Evolutionary conservation across 768 basidiomycete genomes (phyloP).

Genomic region (Kwoniella sp.): DNA sequence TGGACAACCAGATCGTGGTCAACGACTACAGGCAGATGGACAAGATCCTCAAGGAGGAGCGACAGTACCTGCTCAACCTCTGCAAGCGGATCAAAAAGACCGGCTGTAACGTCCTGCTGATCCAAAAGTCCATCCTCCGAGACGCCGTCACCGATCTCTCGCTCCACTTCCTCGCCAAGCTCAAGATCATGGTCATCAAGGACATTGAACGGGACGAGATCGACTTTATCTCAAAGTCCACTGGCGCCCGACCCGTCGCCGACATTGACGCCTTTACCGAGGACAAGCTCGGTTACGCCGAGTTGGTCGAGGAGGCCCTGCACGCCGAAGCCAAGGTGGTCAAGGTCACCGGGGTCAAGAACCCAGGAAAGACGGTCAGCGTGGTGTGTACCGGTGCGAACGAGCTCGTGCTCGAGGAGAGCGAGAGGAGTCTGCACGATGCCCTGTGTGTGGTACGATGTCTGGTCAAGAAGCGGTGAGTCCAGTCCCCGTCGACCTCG

Average conservation of each 20-base stretch:
- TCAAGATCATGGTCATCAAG: constrained; percentile 93
- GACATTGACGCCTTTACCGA: constrained; percentile 97
- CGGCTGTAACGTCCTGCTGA: constrained; percentile 97
- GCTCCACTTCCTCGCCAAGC: constrained; percentile 91
- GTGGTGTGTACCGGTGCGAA: constrained; percentile 93
- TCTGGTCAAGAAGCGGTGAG: constrained; percentile 93
- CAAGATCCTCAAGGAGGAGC: constrained; percentile 98
- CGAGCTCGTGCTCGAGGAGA: constrained; percentile 89
- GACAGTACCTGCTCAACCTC: constrained; percentile 92
- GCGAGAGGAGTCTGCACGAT: constrained; percentile 94
- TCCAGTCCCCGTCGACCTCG: not conserved
- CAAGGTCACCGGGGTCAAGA: constrained; percentile 89
- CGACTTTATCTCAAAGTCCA: constrained; percentile 88
- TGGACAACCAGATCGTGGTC: constrained; percentile 99
- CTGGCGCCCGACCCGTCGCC: constrained; percentile 92
- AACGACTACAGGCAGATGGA: constrained; percentile 99
- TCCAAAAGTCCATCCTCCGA: constrained; percentile 98
- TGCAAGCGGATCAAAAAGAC: constrained; percentile 99
- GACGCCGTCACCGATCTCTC: constrained; percentile 99
- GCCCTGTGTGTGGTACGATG: constrained; percentile 98
- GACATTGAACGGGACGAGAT: constrained; percentile 99
- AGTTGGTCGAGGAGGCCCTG: constrained; percentile 84
- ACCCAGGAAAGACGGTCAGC: constrained; percentile 88
- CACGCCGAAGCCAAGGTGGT: constrained; percentile 80
- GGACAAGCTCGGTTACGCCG: constrained; percentile 95